A percentile compares a stretch with the other conserved stretches of the same genome.
Conservation (phyloP, 1,284 basidiomycete genomes). For the Papiliotrema fonsecae region DNA sequence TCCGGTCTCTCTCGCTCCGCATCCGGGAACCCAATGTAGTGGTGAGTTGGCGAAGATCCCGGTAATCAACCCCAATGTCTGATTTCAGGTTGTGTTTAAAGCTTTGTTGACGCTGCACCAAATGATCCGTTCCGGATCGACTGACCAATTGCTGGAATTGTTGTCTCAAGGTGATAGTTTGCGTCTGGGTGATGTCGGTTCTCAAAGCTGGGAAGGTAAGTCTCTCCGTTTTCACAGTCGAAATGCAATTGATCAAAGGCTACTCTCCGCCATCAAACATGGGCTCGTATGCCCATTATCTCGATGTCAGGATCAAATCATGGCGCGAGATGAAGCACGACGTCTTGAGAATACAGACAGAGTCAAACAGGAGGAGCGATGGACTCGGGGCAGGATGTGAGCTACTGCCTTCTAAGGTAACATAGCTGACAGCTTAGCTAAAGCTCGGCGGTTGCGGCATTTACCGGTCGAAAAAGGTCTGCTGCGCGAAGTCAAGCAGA, state of each 20-base stretch:
- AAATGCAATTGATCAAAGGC: conserved; percentile 60
- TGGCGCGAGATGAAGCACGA: conserved; percentile 92
- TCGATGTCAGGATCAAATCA: conserved; percentile 82
- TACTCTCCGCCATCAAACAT: conserved; percentile 82
- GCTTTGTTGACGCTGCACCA: conserved; percentile 90
- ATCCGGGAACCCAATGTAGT: conserved; percentile 85
- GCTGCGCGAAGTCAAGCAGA: conserved; percentile 81
- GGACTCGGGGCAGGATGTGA: conserved; percentile 42
- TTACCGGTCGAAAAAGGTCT: conserved; percentile 96
- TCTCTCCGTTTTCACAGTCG: too few species aligned
- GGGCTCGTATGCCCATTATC: conserved; percentile 79
- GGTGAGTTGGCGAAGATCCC: conserved; percentile 53
- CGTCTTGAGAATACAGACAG: conserved; percentile 81
- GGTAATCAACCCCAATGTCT: background rate
- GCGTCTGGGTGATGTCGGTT: conserved; percentile 70
- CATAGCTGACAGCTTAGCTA: conserved; percentile 16
- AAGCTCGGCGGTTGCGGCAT: conserved; percentile 68
- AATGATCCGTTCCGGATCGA: conserved; percentile 88
- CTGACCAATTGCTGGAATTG: conserved; percentile 81
- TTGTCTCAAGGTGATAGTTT: conserved; percentile 74
- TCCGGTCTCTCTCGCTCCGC: conserved; percentile 73
- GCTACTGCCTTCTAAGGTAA: conserved; percentile 6
- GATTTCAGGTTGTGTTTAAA: conserved; percentile 85
- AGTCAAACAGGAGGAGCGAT: conserved; percentile 65
- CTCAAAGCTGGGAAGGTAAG: conserved; percentile 49